Base-by-base conservation (phyloP, 768 basidiomycete species). In the Kwoniella bestiolae region DNA sequence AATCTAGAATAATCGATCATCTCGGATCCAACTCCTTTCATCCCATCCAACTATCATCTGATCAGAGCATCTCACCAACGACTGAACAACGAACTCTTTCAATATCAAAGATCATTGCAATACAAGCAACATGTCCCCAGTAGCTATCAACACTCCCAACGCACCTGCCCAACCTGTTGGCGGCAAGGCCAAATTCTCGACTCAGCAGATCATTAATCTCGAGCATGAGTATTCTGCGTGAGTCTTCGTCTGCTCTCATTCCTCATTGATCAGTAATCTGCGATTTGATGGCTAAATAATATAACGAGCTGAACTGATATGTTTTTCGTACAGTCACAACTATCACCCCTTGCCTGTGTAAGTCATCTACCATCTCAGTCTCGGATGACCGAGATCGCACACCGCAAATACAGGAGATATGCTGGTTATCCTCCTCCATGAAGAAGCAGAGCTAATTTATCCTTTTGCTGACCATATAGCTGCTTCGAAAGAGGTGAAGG, bases 401-500 rank as follows among this genome's bases (percentile, higher is more conserved):
- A n/a, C n/a, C n/a, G n/a, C n/a, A n/a, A n/a, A n/a, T n/a, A n/a
- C n/a, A n/a, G n/a, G n/a, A n/a, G n/a, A n/a, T n/a, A n/a, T n/a
- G n/a, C n/a, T n/a, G n/a, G n/a, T n/a, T n/a, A n/a, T n/a, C n/a
- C n/a, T n/a, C n/a, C n/a, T n/a, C n/a, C n/a, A n/a, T n/a, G n/a
- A n/a, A n/a, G n/a, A n/a, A n/a, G n/a, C n/a, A n/a, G 14, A 14
- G 56, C 58, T 49, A 29, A 45, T 60, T 5, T 60, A 18, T n/a
- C 14, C 38, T 16, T 32, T 21, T 51, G 12, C n/a, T n/a, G 9
- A 34, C 23, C 29, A 23, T 62, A 14, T 38, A 81, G 80, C 67
- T 94, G 96, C 55, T 95, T 98, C 75, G 93, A 96, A 70, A 86
- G 87, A 49, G 95, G 91, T 23, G 86, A 86, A 67, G 96, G 95